phyloP scores from a whole-genome alignment of 306 rosid genomes.

The Trichosanthes truncata region DNA sequence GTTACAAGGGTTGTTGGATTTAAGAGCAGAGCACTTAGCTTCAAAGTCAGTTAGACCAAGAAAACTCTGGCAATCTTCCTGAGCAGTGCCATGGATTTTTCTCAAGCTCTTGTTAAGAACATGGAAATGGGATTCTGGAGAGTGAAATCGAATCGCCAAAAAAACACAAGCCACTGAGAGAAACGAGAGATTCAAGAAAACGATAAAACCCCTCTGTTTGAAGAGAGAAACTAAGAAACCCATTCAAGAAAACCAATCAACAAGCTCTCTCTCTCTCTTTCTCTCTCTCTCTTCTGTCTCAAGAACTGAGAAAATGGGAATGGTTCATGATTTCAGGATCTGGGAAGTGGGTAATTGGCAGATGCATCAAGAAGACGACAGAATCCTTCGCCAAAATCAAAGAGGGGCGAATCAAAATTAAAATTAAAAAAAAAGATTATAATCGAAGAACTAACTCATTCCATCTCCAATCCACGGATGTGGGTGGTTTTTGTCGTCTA shows the following conservation, averaged over 20 bases:
- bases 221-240: constrained; percentile 10
- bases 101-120: background rate
- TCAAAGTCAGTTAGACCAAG: constrained; percentile 8
- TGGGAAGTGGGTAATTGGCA: background rate
- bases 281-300: background rate
- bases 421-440: background rate
- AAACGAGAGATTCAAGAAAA: constrained; percentile 12
- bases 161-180: constrained; percentile 2
- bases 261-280: background rate
- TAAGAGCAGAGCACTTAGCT: constrained; percentile 43
- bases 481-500: background rate
- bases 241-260: constrained; percentile 8
- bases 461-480: background rate
- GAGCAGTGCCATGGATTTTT: background rate
- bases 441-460: background rate
- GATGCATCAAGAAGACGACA: background rate
- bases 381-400: background rate
- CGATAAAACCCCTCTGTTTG: background rate
- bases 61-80: constrained; percentile 1
- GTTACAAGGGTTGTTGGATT: constrained; percentile 29
- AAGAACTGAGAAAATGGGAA: background rate
- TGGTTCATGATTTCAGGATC: background rate
- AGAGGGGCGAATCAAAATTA: background rate
- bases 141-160: background rate
- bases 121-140: background rate